These are phyloP conservation scores for Tarenaya hassleriana DNA, from an alignment of 345 rosid species.

Conservation along the genomic window DNA sequence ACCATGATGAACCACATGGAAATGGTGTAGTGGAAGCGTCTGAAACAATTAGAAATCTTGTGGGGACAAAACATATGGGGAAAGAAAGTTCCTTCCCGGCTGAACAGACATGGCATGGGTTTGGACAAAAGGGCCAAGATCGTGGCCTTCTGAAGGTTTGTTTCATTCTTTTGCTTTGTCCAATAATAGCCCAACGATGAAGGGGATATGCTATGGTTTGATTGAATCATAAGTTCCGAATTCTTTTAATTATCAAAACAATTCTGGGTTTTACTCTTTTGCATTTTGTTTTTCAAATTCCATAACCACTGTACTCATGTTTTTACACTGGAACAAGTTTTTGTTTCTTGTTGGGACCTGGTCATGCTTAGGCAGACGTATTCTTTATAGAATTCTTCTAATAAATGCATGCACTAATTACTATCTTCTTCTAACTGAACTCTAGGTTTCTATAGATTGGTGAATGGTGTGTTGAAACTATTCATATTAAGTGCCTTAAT, in stretches of 20 bases:
- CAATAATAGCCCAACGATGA: constrained; percentile 15
- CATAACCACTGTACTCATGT: constrained; percentile 10
- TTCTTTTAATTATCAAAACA: not conserved
- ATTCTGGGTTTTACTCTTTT: constrained; percentile 6
- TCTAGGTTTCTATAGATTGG: constrained; percentile 6
- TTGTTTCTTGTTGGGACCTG: constrained; percentile 10
- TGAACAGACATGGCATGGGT: constrained; percentile 46
- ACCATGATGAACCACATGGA: constrained; percentile 39
- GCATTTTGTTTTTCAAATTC: constrained; percentile 6
- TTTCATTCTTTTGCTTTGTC: constrained; percentile 6
- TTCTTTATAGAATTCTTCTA: constrained; percentile 42
- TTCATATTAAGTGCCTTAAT: constrained; percentile 4
- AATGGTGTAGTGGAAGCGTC: constrained; percentile 47
- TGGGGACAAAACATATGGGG: constrained; percentile 41
- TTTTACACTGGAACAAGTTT: constrained; percentile 2
- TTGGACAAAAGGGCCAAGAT: constrained; percentile 38
- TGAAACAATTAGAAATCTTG: constrained; percentile 35
- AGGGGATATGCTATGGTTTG: not conserved
- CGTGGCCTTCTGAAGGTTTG: constrained; percentile 67
- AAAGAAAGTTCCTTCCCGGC: constrained; percentile 35
- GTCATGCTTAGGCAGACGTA: not conserved
- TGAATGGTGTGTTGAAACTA: constrained; percentile 4
- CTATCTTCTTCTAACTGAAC: not conserved
- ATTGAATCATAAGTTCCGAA: constrained; percentile 9
- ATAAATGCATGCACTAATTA: constrained; percentile 17